Evolutionary conservation across 768 basidiomycete species (phyloP), one percentile per base, ranked within the genome.

Genomic region (Mycena floridula): DNA sequence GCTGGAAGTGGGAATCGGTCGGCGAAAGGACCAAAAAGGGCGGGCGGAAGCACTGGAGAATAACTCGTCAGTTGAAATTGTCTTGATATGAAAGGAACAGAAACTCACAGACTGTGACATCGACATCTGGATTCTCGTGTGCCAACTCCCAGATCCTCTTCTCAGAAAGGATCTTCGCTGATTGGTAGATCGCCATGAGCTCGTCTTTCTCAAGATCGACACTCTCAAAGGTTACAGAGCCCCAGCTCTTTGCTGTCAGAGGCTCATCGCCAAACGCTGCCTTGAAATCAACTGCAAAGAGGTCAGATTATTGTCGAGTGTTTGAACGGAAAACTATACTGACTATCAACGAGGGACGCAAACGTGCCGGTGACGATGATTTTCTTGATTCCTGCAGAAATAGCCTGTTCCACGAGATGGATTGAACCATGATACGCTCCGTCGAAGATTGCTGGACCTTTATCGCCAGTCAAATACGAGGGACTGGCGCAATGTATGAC

Each of bases 111-210:
- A 53, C 41, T 16, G 53, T 46, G 27, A 59, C 22, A 30, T 58
- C 52, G 22, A 56, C 37, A 25, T 56, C 53, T 11, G 55, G 50
- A 42, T 60, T 54, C 35, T 46, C 47, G 15, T 55, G 56, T 7
- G 45, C 57, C 39, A 57, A 52, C 24, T 59, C 45, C 59, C 59
- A 59, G 4, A 50, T 52, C 12, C 26, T 49, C 24, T 45, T 42
- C 45, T 63, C 61, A 3, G 59, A 54, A 11, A 57, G 18, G 3
- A 42, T 49, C 41, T 65, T 65, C 13, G 57, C 45, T 22, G 48
- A 47, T 3, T 42, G 30, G 44, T 65, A 65, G 21, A 43, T 16
- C 28, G 52, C 25, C 8, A 27, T 41, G 5, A 23, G 22, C 6
- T 43, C 25, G 11, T 25, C 39, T 2, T 43, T 44, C 13, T 37